Evolutionary conservation across 169 alveolate species (phyloP), one percentile per base, ranked within the genome.

Genomic region (Plasmodium yoelii): DNA sequence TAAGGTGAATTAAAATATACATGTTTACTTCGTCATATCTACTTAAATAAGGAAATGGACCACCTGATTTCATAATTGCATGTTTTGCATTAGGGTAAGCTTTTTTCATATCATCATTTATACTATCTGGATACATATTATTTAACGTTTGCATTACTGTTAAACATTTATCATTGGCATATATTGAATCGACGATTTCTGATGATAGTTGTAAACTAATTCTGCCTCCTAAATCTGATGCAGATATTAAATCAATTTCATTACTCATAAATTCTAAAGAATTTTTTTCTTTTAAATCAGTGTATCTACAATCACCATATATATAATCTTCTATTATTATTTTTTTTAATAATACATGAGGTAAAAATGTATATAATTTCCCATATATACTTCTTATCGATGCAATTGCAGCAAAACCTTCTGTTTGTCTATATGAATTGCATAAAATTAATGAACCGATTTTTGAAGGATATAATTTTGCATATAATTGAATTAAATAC

Each of bases 211-310:
- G 96, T 39, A 93, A 80, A 47, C 96, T 88, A 55, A 93, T 87
- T 57, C 96, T 59, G 53, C 94, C 88, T 15, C 96, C 96, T 39
- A 93, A 72, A 59, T 93, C 96, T 39, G 88, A 42, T 26, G 95
- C 94, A 10, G 93, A 39, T 19, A 93, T 80, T 57, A 92, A 92
- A 61, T 93, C 95, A 56, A 93, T 88, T 71, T 93, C 95, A 68
- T 75, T 77, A n/a, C 94, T 90, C 96, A 93, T 93, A 73, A 93
- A 93, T 75, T 93, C 95, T 49, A 90, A 57, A 5, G 96, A 94
- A 84, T 88, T 60, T 67, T 89, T 93, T 49, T 93, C 96, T 42
- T 71, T 47, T 39, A 93, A 72, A 61, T 91, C 92, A 22, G 89
- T 68, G 39, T 73, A 75, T 57, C 19, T 69, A 55, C 59, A 64